These are phyloP conservation scores for Hydnum rufescens DNA, from an alignment of 768 basidiomycete species.

Conservation along the genomic window DNA sequence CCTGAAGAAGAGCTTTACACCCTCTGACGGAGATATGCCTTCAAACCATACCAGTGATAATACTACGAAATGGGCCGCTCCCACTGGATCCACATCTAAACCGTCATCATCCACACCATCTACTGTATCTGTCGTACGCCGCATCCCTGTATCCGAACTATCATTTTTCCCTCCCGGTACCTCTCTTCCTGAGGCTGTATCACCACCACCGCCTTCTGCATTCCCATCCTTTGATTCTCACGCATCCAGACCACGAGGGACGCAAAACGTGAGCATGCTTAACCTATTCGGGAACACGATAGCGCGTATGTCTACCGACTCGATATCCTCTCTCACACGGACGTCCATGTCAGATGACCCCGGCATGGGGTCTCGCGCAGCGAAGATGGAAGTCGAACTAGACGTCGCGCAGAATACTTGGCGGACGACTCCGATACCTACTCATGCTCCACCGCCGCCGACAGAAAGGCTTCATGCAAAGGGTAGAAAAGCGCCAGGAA, in stretches of 20 bases:
- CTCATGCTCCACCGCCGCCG: no score
- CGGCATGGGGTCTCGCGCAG: not conserved
- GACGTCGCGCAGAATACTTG: not conserved
- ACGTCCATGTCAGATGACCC: not conserved
- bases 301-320: not conserved
- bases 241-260: not conserved
- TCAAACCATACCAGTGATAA: not conserved
- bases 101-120: not conserved
- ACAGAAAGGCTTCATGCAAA: no score
- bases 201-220: not conserved
- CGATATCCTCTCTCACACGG: not conserved
- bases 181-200: not conserved
- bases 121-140: no score
- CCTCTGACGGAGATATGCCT: not conserved
- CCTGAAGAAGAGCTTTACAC: not conserved
- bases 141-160: slow-evolving; percentile 6
- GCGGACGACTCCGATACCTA: not conserved
- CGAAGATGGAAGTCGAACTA: slow-evolving; percentile 1
- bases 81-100: slow-evolving; percentile 3
- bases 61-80: not conserved
- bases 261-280: not conserved
- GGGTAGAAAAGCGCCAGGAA: no score
- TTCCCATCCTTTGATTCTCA: not conserved
- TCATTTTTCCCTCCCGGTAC: slow-evolving; percentile 8
- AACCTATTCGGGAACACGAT: not conserved